phyloP scores from a whole-genome alignment of 2,329 filamentous ascomycete species.

The Diaporthe citrichinensis region DNA sequence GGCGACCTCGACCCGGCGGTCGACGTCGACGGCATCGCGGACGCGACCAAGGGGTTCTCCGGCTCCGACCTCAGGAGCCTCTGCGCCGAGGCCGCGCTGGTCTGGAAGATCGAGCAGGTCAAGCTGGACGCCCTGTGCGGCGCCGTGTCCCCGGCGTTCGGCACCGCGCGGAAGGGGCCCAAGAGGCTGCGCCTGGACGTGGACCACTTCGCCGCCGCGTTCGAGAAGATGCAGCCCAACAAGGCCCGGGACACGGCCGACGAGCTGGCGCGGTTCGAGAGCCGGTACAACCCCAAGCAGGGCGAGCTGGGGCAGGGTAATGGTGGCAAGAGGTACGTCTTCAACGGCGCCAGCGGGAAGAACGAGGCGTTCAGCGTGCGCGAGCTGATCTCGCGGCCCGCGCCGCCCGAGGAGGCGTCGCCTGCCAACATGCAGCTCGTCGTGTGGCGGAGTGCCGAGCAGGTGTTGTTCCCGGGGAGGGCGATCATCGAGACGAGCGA shows the following conservation, averaged over 20 bases:
- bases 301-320: neutral
- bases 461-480: neutral
- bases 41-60: neutral
- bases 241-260: neutral
- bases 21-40: slow-evolving; percentile 9
- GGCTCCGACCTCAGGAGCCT: slow-evolving; percentile 7
- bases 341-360: neutral
- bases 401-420: neutral
- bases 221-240: slow-evolving; percentile 18
- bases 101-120: slow-evolving; percentile 17
- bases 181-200: slow-evolving; percentile 21
- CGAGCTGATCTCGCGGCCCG: slow-evolving; percentile 7
- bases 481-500: neutral
- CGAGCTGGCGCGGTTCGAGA: neutral
- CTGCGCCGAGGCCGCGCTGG: slow-evolving; percentile 17
- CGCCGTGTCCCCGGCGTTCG: neutral
- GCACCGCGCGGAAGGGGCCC: neutral
- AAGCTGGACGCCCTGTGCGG: neutral
- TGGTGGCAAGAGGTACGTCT: slow-evolving; percentile 22
- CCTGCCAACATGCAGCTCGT: neutral
- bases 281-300: neutral
- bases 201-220: slow-evolving; percentile 18
- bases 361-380: slow-evolving; percentile 12
- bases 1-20: slow-evolving; percentile 6
- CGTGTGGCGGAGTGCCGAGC: neutral